Percentiles rank a stretch among this genome's conserved stretches.
Evolutionary conservation across 345 rosid species (phyloP).

Genomic region (Clausena lansium): DNA sequence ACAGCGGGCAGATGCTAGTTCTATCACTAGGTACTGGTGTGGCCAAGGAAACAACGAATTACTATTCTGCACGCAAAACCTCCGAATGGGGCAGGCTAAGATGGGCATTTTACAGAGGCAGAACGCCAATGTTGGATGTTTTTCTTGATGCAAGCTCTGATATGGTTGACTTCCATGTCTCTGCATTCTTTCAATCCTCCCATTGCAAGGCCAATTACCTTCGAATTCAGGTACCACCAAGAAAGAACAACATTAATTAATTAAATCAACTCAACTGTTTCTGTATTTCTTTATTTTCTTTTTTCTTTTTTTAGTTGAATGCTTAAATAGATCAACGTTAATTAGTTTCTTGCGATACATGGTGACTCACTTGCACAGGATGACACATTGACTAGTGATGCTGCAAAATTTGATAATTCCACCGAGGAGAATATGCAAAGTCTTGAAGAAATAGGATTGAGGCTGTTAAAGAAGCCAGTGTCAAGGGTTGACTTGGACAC

Average conservation of each 20-base stretch:
- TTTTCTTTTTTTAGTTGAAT: no score
- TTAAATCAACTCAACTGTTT: no score
- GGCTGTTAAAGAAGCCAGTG: not conserved
- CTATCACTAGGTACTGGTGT: not conserved
- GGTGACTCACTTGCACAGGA: slow-evolving; percentile 9
- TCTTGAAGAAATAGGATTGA: slow-evolving; percentile 13
- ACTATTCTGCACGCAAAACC: slow-evolving; percentile 19
- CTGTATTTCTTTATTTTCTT: not conserved
- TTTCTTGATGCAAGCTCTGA: no score
- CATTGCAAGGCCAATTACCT: no score
- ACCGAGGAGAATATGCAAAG: slow-evolving; percentile 5
- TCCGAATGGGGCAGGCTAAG: slow-evolving; percentile 17
- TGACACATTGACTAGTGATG: slow-evolving; percentile 6
- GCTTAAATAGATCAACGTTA: no score
- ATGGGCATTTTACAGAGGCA: slow-evolving; percentile 18
- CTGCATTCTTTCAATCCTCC: no score
- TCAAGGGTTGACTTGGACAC: slow-evolving; percentile 17
- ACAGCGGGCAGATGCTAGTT: not conserved
- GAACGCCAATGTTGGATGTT: no score
- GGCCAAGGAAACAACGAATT: not conserved
- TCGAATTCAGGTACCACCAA: no score
- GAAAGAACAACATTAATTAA: no score
- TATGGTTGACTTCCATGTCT: no score
- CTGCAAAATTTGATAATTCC: slow-evolving; percentile 2
- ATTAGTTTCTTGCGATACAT: not conserved